phyloP scores from a whole-genome alignment of 306 rosid species.

The Lathyrus oleraceus region DNA sequence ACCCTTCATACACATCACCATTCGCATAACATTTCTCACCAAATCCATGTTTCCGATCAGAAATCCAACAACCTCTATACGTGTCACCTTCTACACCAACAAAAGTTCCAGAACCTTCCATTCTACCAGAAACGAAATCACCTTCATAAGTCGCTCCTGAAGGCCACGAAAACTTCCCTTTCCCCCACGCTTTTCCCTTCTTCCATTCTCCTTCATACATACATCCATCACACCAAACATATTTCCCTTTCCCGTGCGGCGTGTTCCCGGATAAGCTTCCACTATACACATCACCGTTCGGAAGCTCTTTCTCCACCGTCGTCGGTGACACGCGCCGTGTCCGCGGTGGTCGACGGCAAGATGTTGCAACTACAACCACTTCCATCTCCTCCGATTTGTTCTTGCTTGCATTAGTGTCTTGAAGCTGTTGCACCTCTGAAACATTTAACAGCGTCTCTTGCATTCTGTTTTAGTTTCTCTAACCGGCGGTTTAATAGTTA shows the following conservation, averaged over 20 bases:
- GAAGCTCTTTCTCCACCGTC: conserved; percentile 34
- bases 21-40: conserved; percentile 49
- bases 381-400: conserved; percentile 36
- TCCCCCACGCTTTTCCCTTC: conserved; percentile 45
- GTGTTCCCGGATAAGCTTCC: conserved; percentile 40
- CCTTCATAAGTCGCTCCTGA: conserved; percentile 56
- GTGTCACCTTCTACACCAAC: conserved; percentile 45
- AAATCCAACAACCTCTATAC: conserved; percentile 41
- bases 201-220: conserved; percentile 57
- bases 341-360: conserved; percentile 32
- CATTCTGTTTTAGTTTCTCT: conserved; percentile 31
- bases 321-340: conserved; percentile 29
- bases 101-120: conserved; percentile 47
- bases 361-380: conserved; percentile 27
- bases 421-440: conserved; percentile 21
- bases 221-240: conserved; percentile 57
- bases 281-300: conserved; percentile 49
- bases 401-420: not conserved
- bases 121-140: conserved; percentile 41
- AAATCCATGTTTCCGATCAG: conserved; percentile 46
- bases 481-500: not conserved
- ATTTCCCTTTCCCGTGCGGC: conserved; percentile 50
- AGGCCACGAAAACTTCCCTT: conserved; percentile 53
- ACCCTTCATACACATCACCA: conserved; percentile 53
- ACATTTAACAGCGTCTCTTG: conserved; percentile 48